Evolutionary conservation across 345 rosid genomes (phyloP), one percentile per base, ranked within the genome.

Genomic region (Eutrema yunnanense): DNA sequence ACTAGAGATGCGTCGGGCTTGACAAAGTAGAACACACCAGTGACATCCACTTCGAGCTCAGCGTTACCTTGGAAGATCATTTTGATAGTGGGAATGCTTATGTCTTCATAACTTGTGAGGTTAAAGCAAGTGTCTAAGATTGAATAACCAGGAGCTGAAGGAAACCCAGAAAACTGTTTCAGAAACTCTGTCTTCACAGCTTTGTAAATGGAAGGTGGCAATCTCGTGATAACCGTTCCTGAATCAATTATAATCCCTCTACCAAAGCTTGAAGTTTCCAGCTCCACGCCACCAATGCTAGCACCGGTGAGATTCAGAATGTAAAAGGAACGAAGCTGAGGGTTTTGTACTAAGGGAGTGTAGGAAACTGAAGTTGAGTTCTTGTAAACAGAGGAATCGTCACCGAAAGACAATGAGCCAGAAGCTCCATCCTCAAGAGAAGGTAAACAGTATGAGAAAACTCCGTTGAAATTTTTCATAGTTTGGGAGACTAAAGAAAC

Each of bases 381-480:
- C 74, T 78, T 89, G 84, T 81, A 86, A 59, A 78, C 73, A 2
- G 96, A 84, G 48, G 80, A 72, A 68, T 83, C 75, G 0, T 81
- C 80, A 11, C 98, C 98, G 26, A 94, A 75, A 29, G 85, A 81
- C 37, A 94, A 55, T 29, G 98, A 86, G 36, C 98, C 97, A 8
- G 98, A 85, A 65, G 84, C 81, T 58, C 82, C 85, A 58, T 82
- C 72, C 11, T 79, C 84, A 38, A 87, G 73, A 36, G 86, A 73
- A 56, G 98, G 98, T 43, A 94, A 73, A 79, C 97, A 94, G 44
- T 94, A 94, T 13, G 98, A 94, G 82, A 94, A 91, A 71, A 86
- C 82, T 13, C 97, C 95, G 2, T 83, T 81, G 62, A 89, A 94
- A 8, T 63, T 62, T 13, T 65, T 48, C 6, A 69, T 63, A 52